phyloP scores from a whole-genome alignment of 23 red algal species.

The Chondrus crispus region DNA sequence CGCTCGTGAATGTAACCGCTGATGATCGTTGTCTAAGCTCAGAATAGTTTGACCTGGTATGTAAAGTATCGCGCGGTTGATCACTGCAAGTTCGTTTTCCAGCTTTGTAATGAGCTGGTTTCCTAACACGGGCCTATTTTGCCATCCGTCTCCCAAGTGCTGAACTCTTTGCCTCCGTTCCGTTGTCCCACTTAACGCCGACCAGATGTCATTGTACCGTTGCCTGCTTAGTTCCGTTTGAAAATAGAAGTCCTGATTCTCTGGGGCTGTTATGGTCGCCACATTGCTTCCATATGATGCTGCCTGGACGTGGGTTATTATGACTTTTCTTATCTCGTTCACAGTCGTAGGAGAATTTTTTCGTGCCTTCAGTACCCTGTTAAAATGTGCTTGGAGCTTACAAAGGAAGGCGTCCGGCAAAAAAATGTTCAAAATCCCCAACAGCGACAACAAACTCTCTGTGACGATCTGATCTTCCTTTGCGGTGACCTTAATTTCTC shows the following conservation, averaged over 20 bases:
- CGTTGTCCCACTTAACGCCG: background rate
- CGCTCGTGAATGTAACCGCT: background rate
- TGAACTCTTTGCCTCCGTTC: background rate
- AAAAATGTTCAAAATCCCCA: constrained; percentile 4
- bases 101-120: constrained; percentile 11
- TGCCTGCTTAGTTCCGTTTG: background rate
- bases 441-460: background rate
- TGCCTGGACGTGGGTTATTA: background rate
- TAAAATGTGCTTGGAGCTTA: background rate
- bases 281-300: constrained; percentile 6
- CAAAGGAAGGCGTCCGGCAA: background rate
- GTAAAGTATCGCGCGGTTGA: background rate
- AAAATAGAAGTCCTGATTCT: constrained; percentile 1
- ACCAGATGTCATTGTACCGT: background rate
- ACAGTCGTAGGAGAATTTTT: background rate
- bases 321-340: background rate
- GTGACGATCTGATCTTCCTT: background rate
- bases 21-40: background rate
- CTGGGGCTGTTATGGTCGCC: background rate
- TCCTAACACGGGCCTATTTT: background rate
- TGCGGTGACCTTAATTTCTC: constrained; percentile 1
- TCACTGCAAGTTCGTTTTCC: background rate
- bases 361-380: background rate
- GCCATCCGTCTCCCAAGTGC: background rate
- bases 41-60: background rate